These are phyloP conservation scores for Lichtheimia corymbifera DNA, from an alignment of 371 early-diverging fungal species.

Conservation along the genomic window DNA sequence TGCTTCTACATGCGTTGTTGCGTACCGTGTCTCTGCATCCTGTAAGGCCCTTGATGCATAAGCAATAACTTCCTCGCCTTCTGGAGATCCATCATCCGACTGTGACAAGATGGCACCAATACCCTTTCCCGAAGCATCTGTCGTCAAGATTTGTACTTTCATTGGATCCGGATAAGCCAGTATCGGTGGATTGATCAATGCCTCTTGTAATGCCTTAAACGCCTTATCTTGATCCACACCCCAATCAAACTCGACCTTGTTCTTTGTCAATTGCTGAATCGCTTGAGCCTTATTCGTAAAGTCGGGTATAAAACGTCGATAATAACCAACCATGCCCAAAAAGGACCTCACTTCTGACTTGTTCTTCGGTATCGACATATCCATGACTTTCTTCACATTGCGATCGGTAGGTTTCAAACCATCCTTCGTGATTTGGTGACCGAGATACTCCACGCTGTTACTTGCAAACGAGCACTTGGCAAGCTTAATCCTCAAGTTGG, in stretches of 20 bases:
- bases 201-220: constrained; percentile 9
- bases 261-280: constrained; percentile 9
- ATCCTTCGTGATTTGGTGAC: constrained; percentile 25
- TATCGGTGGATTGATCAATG: constrained; percentile 6
- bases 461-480: constrained; percentile 12
- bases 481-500: constrained; percentile 31
- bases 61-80: constrained; percentile 13
- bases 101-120: constrained; percentile 36
- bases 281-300: constrained; percentile 19
- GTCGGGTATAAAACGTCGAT: constrained; percentile 30
- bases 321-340: constrained; percentile 33
- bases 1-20: constrained; percentile 29
- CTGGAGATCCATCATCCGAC: constrained; percentile 8
- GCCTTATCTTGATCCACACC: not conserved
- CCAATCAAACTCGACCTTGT: constrained; percentile 20
- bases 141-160: constrained; percentile 18
- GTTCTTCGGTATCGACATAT: constrained; percentile 8
- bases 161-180: constrained; percentile 8
- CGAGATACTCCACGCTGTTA: constrained; percentile 25
- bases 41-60: constrained; percentile 13
- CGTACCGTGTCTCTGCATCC: constrained; percentile 9
- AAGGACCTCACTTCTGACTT: constrained; percentile 20
- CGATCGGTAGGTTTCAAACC: constrained; percentile 13
- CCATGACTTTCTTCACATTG: constrained; percentile 10
- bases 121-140: constrained; percentile 15